These are phyloP conservation scores for Eucalyptus pauciflora DNA, from an alignment of 345 rosid species.

Conservation along the genomic window DNA sequence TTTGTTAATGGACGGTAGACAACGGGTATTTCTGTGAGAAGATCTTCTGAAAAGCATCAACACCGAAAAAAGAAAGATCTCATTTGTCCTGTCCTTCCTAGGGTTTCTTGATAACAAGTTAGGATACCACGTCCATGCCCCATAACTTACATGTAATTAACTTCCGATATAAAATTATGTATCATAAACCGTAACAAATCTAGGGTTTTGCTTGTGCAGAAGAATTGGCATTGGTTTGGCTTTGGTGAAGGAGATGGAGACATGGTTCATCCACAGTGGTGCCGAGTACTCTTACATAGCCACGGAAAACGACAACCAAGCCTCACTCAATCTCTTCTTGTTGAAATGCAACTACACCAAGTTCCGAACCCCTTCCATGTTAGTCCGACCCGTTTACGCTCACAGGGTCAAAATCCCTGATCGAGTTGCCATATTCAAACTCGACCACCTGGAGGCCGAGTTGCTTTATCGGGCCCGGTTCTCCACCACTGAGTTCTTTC, in stretches of 20 bases:
- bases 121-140: neutral
- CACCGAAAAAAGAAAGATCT: neutral
- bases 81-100: neutral
- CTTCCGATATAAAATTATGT: neutral
- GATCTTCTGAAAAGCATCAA: neutral
- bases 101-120: neutral
- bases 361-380: slow-evolving; percentile 72
- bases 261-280: slow-evolving; percentile 65
- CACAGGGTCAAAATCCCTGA: slow-evolving; percentile 47
- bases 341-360: slow-evolving; percentile 73
- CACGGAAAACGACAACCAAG: slow-evolving; percentile 70
- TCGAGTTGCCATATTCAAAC: slow-evolving; percentile 27
- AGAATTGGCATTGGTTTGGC: slow-evolving; percentile 80
- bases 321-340: slow-evolving; percentile 76
- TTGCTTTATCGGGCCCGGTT: slow-evolving; percentile 53
- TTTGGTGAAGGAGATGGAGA: slow-evolving; percentile 47
- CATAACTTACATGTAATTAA: neutral
- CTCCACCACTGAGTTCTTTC: slow-evolving; percentile 82
- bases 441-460: slow-evolving; percentile 46
- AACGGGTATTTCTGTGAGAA: neutral
- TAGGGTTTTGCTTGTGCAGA: slow-evolving; percentile 15
- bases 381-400: slow-evolving; percentile 77
- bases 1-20: neutral
- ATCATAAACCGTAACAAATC: neutral
- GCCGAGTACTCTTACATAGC: slow-evolving; percentile 78